A percentile compares a stretch with the other conserved stretches of the same genome.
These are phyloP conservation scores for Pilasporangium apinafurcum DNA, from an alignment of 352 stramenopile species.

Conservation along the genomic window DNA sequence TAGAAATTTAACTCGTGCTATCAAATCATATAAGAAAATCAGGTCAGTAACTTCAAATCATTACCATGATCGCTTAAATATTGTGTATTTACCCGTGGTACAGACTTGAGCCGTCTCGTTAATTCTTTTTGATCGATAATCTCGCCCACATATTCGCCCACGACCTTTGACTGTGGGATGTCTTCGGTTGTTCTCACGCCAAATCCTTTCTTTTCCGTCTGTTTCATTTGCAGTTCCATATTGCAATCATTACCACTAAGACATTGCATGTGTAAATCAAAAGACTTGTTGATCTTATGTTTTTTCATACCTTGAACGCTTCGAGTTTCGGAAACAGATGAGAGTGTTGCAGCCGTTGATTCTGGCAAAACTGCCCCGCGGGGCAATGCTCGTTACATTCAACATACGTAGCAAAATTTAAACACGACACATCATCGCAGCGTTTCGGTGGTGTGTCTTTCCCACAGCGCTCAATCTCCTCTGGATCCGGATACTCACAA, in stretches of 20 bases:
- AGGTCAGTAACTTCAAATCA: neutral
- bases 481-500: constrained; percentile 45
- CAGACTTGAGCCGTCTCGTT: constrained; percentile 38
- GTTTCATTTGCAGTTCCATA: neutral
- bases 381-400: constrained; percentile 57
- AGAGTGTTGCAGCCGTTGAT: constrained; percentile 73
- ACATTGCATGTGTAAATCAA: too few species aligned
- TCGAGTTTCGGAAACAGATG: constrained; percentile 59
- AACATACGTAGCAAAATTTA: constrained; percentile 87
- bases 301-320: constrained; percentile 49
- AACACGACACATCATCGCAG: constrained; percentile 81
- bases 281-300: too few species aligned
- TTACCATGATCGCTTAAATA: neutral
- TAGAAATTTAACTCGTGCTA: constrained; percentile 86
- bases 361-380: constrained; percentile 42
- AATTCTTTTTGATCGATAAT: constrained; percentile 89
- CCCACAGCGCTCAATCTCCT: too few species aligned
- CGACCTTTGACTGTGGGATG: constrained; percentile 58
- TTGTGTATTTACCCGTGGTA: constrained; percentile 30
- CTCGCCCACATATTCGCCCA: constrained; percentile 91
- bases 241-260: too few species aligned
- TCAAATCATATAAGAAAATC: constrained; percentile 1
- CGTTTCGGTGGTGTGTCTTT: constrained; percentile 32
- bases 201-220: constrained; percentile 82
- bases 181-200: constrained; percentile 61